A percentile compares a stretch with the other conserved stretches of the same genome.
phyloP scores from a whole-genome alignment of 2,329 filamentous ascomycete species.

The Cladosporium sp. region DNA sequence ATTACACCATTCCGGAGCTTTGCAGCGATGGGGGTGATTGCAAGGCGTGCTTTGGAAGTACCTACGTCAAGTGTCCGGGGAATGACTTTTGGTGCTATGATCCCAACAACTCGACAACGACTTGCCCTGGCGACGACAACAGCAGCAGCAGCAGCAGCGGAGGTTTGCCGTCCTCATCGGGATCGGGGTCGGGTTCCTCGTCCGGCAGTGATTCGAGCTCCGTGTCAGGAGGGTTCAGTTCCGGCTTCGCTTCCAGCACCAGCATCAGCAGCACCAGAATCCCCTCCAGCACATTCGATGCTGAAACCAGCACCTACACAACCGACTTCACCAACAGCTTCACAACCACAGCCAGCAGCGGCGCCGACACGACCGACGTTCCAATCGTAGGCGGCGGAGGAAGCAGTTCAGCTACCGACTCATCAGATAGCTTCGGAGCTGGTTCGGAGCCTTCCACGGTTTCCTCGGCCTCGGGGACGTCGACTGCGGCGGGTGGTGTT shows the following conservation, averaged over 20 bases:
- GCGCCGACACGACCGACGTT: not conserved
- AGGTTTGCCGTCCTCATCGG: no score
- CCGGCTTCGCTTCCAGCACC: not conserved
- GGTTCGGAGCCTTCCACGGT: not conserved
- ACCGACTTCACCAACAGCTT: not conserved
- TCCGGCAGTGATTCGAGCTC: not conserved
- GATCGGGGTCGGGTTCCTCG: not conserved
- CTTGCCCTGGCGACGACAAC: not conserved
- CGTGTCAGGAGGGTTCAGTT: no score
- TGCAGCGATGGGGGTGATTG: not conserved
- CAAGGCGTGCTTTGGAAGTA: not conserved
- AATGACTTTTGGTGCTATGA: not conserved
- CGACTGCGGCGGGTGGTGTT: not conserved
- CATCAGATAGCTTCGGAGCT: not conserved
- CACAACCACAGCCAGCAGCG: not conserved
- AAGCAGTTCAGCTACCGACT: not conserved
- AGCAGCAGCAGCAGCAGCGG: not conserved
- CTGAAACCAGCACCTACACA: not conserved
- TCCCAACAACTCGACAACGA: not conserved
- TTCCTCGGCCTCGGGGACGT: not conserved
- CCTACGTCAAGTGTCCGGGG: not conserved
- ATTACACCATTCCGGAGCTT: not conserved
- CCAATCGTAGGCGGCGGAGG: not conserved
- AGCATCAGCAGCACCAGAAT: not conserved
- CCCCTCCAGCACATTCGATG: not conserved